Conservation (phyloP, 257 asterid species). For the Solanum infundibuliforme region DNA sequence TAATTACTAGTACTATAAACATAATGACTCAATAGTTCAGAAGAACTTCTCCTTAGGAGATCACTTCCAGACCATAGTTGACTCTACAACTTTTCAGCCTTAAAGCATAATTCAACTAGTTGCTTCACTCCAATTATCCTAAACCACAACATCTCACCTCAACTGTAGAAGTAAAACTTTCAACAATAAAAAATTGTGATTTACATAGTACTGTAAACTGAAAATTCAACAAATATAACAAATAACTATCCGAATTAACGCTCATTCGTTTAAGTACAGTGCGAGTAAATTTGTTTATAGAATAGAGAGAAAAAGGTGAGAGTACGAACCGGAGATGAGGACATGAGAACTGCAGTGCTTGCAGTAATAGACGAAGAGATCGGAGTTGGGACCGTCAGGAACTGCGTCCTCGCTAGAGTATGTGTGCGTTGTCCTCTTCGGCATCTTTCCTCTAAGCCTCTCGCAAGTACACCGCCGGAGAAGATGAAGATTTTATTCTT, state of each 20-base stretch:
- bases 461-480: background rate
- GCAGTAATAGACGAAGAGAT: slow-evolving; percentile 94
- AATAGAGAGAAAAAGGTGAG: background rate
- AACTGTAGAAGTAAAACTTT: background rate
- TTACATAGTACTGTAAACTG: background rate
- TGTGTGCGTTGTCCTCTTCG: slow-evolving; percentile 95
- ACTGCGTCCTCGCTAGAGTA: slow-evolving; percentile 95
- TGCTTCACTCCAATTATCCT: background rate
- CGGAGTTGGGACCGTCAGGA: slow-evolving; percentile 82
- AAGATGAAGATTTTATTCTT: background rate
- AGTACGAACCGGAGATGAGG: slow-evolving; percentile 73
- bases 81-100: background rate
- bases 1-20: background rate
- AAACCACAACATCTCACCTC: background rate
- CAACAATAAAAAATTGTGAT: background rate
- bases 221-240: background rate
- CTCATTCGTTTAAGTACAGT: background rate
- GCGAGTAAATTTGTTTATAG: background rate
- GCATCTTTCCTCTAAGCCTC: slow-evolving; percentile 29
- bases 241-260: background rate
- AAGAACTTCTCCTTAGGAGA: background rate
- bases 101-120: background rate
- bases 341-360: slow-evolving; percentile 92
- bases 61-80: background rate
- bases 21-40: background rate